Base-by-base conservation (phyloP, 1,284 basidiomycete species). In the Quambalaria eucalypti region DNA sequence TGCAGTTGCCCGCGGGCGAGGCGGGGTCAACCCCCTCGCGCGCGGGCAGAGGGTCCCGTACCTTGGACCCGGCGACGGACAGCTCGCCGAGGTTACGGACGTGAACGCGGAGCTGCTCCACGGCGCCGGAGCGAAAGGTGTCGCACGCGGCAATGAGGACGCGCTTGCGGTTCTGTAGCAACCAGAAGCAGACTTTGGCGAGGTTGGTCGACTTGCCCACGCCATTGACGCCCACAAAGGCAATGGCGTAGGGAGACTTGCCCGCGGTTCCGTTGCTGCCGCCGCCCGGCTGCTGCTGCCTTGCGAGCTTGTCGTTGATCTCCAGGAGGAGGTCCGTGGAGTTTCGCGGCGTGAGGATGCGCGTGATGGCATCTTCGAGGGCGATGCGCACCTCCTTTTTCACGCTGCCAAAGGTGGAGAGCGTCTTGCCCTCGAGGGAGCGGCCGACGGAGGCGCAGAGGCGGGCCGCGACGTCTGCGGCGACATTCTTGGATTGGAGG, bases 141-240 rank as follows among this genome's bases (percentile, higher is more conserved):
- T 99, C 95, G 73, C 95, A 98, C 10, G 95, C 95, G 26, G 95
- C 95, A 66, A 99, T 97, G 62, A 98, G 81, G 21, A 99, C 93
- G 28, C 87, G 82, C 40, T 93, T 78, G 8, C 87, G 86, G 72
- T 99, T 98, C 78, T 98, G 93, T 48, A 98, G 85, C 21, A 99
- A 81, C 95, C 95, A 98, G 79, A 98, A 98, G 78, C 90, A 93
- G 49, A 99, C 93, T 79, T 99, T 99, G 51, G 88, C 90, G 28
- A 99, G 78, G 76, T 97, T 98, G 4, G 95, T 98, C 66, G 90
- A 95, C 79, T 99, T 99, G 51, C 95, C 95, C 21, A 99, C 95
- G 23, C 95, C 95, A 73, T 99, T 99, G 50, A 99, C 95, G n/a
- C 95, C 95, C 42, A 98, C 92, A 74, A 99, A 99, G 0, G 90